These are phyloP conservation scores for Danielozyma ontarioensis DNA, from an alignment of 805 yeast species.

Conservation along the genomic window DNA sequence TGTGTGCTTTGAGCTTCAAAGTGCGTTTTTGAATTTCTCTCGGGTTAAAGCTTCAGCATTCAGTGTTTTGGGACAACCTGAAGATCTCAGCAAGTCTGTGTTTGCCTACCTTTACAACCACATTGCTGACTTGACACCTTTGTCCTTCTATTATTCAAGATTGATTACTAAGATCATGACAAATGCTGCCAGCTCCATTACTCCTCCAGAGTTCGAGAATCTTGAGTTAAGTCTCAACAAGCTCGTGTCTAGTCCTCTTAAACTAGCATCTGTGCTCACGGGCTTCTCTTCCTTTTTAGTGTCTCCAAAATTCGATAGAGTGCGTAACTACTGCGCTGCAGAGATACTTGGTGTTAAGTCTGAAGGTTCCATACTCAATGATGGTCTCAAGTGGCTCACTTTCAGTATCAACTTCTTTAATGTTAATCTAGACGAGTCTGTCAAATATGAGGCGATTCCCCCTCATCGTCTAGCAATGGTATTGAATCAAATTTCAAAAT, in stretches of 20 bases:
- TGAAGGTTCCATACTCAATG: constrained; percentile 30
- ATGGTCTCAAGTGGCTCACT: constrained; percentile 45
- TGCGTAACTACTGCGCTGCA: constrained; percentile 59
- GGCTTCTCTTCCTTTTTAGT: constrained; percentile 35
- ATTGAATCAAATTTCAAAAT: constrained; percentile 44
- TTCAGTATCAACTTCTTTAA: constrained; percentile 41
- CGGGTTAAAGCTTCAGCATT: no score
- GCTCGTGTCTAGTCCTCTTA: constrained; percentile 26
- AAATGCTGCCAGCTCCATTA: not conserved
- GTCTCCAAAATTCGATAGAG: constrained; percentile 39
- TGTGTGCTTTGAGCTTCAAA: no score
- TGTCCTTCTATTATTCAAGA: not conserved
- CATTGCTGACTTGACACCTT: not conserved
- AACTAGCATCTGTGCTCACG: constrained; percentile 20
- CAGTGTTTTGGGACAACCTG: no score
- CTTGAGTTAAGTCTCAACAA: constrained; percentile 28
- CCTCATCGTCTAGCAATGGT: constrained; percentile 63
- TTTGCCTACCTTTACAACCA: no score
- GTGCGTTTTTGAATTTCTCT: no score
- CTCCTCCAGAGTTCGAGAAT: constrained; percentile 13
- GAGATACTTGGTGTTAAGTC: constrained; percentile 55
- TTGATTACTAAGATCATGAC: not conserved
- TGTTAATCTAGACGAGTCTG: constrained; percentile 22
- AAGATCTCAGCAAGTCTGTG: no score
- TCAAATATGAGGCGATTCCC: constrained; percentile 42